phyloP scores from a whole-genome alignment of 331 rosid genomes.

The Stylosanthes scabra region DNA sequence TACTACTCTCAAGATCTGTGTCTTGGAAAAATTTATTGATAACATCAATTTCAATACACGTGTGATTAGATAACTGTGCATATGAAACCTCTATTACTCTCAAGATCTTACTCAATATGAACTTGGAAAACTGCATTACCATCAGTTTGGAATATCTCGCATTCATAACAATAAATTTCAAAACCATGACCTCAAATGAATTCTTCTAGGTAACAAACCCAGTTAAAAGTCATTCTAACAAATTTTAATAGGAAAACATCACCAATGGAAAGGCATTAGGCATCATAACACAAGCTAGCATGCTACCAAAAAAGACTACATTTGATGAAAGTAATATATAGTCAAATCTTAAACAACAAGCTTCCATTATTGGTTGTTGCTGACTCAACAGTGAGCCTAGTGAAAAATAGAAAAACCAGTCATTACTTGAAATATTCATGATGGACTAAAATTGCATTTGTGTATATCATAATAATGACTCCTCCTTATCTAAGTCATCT shows the following conservation, averaged over 20 bases:
- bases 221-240: neutral
- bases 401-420: no score
- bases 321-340: neutral
- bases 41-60: no score
- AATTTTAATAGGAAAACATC: constrained; percentile 6
- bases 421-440: no score
- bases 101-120: neutral
- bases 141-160: constrained; percentile 1
- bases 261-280: neutral
- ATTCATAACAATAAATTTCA: constrained; percentile 23
- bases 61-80: no score
- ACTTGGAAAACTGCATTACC: constrained; percentile 5
- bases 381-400: no score
- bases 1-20: no score
- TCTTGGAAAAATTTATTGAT: no score
- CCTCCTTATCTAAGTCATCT: no score
- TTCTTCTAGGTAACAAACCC: neutral
- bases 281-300: neutral
- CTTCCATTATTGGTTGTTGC: no score
- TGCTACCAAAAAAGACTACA: neutral
- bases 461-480: no score
- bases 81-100: neutral
- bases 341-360: neutral
- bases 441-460: no score
- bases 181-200: constrained; percentile 7